Evolutionary conservation across 345 rosid species (phyloP).

Genomic region (Rhizophora mangle): DNA sequence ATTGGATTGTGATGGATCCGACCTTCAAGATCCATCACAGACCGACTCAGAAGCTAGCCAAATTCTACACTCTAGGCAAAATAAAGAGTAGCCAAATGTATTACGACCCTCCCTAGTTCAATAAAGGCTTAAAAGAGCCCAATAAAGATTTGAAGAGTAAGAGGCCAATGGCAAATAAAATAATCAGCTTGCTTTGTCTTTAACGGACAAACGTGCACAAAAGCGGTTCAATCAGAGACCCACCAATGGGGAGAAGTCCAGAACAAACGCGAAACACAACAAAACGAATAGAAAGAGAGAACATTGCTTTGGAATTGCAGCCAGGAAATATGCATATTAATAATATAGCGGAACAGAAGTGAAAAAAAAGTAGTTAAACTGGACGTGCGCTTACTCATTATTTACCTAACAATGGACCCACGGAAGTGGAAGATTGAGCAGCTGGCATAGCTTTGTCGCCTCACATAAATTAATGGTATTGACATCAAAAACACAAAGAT

Average conservation of each 20-base stretch:
- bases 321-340: conserved; percentile 11
- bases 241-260: conserved; percentile 31
- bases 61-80: conserved; percentile 31
- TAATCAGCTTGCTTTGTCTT: neutral
- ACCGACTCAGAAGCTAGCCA: conserved; percentile 26
- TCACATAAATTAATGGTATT: neutral
- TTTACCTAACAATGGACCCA: neutral
- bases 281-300: conserved; percentile 24
- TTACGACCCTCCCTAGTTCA: conserved; percentile 32
- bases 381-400: conserved; percentile 21
- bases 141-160: neutral
- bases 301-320: conserved; percentile 20
- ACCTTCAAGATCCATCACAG: conserved; percentile 67
- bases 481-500: too few relatives aligned
- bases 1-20: conserved; percentile 40
- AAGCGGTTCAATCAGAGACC: conserved; percentile 13
- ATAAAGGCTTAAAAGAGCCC: conserved; percentile 10
- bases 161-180: neutral
- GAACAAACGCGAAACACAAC: conserved; percentile 36
- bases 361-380: neutral
- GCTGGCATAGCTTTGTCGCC: neutral
- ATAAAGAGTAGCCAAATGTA: conserved; percentile 27
- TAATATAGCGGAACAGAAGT: neutral
- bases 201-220: neutral
- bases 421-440: neutral